Evolutionary conservation across 768 basidiomycete species (phyloP), one percentile per base, ranked within the genome.

Genomic region (Termitomyces sp.): DNA sequence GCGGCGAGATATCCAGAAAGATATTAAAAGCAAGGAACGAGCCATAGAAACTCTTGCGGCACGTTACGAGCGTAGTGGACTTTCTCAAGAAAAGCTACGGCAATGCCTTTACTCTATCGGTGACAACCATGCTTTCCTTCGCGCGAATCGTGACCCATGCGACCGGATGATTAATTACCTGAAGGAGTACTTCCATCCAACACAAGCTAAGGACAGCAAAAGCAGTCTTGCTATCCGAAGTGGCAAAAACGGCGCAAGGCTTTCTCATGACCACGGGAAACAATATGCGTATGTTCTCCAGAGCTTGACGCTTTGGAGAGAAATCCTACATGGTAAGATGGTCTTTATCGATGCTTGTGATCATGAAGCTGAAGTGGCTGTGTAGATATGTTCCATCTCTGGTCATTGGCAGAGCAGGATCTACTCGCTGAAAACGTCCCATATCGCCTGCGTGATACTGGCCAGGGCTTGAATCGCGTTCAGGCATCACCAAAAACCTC

Each of bases 401-500:
- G 88, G 89, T 87, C 82, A 3, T 74, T 92, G 2, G 83, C 89
- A 0, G 91, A 93, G 64, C 82, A 86, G 57, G 91, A 94, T 60
- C 68, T 94, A 13, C 77, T 94, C n/a, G 85, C 88, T 6, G 85
- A 91, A 63, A 83, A 75, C 20, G 73, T 86, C 38, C 66, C 83
- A 3, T 94, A 94, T 67, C 87, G 91, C 29, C 76, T 94, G 36
- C 85, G 91, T 27, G 91, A 94, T 66, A 94, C 91, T 0, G 91
- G 91, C 25, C 91, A 94, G 63, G 91, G 91, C n/a, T 77, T 94
- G 51, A 94, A 94, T 70, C 86, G 91, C 42, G 90, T 94, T 11
- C 91, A 93, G 66, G 82, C 85, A 0, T 82, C 91, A 3, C 91
- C 91, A 12, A 93, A 92, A 68, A 94, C 91, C 3, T 85, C 89